A percentile compares a stretch with the other conserved stretches of the same genome.
phyloP scores from a whole-genome alignment of 768 basidiomycete species.

The Holtermannia corniformis region DNA sequence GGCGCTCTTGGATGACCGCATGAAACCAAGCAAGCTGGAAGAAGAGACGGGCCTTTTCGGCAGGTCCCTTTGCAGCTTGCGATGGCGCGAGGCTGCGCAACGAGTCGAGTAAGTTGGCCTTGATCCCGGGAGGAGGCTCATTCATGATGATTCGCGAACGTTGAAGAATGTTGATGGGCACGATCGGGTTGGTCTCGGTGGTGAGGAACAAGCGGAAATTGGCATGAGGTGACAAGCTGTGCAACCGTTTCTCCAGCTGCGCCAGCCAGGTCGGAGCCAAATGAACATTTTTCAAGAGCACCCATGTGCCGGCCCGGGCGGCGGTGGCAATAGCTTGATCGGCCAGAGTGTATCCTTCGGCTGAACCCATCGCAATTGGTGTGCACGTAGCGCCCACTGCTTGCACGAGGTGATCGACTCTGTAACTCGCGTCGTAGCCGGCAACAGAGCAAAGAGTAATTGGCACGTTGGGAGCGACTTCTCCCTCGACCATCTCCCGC shows the following conservation, averaged over 20 bases:
- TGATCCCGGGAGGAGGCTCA: slow-evolving; percentile 93
- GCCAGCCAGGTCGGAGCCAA: slow-evolving; percentile 92
- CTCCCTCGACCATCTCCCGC: slow-evolving; percentile 62
- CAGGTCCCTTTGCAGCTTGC: slow-evolving; percentile 66
- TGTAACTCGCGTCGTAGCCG: slow-evolving; percentile 97
- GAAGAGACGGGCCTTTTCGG: slow-evolving; percentile 84
- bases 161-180: slow-evolving; percentile 92
- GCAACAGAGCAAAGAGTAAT: slow-evolving; percentile 85
- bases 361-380: slow-evolving; percentile 95
- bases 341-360: slow-evolving; percentile 91
- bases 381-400: slow-evolving; percentile 65
- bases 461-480: slow-evolving; percentile 71
- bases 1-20: slow-evolving; percentile 89
- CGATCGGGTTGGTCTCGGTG: slow-evolving; percentile 90
- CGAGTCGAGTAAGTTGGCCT: slow-evolving; percentile 89
- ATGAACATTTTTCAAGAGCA: slow-evolving; percentile 94
- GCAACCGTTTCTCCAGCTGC: slow-evolving; percentile 90
- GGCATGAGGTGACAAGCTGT: slow-evolving; percentile 77
- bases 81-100: slow-evolving; percentile 64
- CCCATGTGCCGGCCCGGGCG: slow-evolving; percentile 89
- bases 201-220: slow-evolving; percentile 96
- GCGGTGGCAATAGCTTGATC: slow-evolving; percentile 92
- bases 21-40: slow-evolving; percentile 99
- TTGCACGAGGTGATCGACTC: slow-evolving; percentile 41
- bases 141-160: slow-evolving; percentile 97